Conservation (phyloP, 2,329 filamentous ascomycete genomes). For the Aspergillus brasiliensis region DNA sequence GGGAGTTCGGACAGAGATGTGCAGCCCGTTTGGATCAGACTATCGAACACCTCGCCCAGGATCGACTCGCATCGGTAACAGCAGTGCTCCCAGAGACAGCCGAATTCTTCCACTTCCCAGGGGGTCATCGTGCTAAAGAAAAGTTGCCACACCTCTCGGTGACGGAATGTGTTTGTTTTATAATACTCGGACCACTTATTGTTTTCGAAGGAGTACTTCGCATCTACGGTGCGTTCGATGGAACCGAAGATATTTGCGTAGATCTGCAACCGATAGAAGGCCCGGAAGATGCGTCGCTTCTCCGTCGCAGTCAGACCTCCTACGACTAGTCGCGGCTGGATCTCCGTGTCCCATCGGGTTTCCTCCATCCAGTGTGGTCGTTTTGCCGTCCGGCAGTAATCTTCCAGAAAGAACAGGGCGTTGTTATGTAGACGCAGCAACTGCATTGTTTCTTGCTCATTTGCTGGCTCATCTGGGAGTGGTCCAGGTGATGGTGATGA, state of each 20-base stretch:
- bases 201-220: not conserved
- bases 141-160: slow-evolving; percentile 14
- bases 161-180: slow-evolving; percentile 2
- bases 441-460: slow-evolving; percentile 10
- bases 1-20: slow-evolving; percentile 1
- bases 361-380: slow-evolving; percentile 5
- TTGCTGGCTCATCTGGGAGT: slow-evolving; percentile 6
- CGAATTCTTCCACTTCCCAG: slow-evolving; percentile 28
- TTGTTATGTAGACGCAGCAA: slow-evolving; percentile 11
- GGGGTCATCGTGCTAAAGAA: slow-evolving; percentile 23
- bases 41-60: slow-evolving; percentile 7
- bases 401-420: slow-evolving; percentile 9
- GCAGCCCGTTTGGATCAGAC: slow-evolving; percentile 1
- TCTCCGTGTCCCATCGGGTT: not conserved
- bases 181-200: not conserved
- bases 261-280: slow-evolving; percentile 23
- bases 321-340: slow-evolving; percentile 8
- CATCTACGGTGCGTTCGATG: not conserved
- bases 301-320: slow-evolving; percentile 16
- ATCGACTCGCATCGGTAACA: not conserved
- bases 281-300: slow-evolving; percentile 16
- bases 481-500: not conserved
- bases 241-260: slow-evolving; percentile 18
- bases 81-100: slow-evolving; percentile 18
- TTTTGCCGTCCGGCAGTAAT: slow-evolving; percentile 1